Percentiles rank a stretch among this genome's conserved stretches.
These are phyloP conservation scores for Fraxinus sp. DNA, from an alignment of 305 asterid species.

Conservation along the genomic window DNA sequence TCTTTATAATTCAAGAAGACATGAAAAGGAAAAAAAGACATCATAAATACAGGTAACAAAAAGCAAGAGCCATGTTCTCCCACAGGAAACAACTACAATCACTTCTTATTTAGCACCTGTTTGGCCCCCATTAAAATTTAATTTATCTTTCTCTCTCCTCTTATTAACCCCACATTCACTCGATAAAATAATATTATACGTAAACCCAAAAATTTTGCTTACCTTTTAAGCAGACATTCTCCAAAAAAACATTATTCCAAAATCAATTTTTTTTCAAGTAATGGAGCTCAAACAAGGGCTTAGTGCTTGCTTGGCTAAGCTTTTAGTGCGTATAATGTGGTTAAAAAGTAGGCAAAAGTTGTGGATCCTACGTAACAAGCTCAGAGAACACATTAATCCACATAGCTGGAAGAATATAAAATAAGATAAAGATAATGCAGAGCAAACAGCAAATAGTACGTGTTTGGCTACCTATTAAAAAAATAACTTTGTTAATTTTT, in stretches of 20 bases:
- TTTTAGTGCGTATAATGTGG: background rate
- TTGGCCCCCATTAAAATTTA: no score
- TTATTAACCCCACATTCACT: no score
- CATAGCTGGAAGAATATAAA: background rate
- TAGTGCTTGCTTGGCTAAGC: background rate
- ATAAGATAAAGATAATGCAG: background rate
- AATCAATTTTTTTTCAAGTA: no score
- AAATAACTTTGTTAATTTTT: background rate
- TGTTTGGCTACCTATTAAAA: background rate
- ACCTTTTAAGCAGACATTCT: no score
- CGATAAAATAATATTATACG: no score
- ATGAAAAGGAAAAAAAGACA: background rate
- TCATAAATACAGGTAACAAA: background rate
- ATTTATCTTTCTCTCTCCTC: no score
- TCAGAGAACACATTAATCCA: background rate
- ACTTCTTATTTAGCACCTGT: background rate
- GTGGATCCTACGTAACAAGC: background rate
- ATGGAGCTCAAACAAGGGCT: no score
- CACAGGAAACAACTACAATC: conserved; percentile 5
- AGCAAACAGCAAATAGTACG: background rate
- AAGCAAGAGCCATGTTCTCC: conserved; percentile 9
- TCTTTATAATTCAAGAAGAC: background rate
- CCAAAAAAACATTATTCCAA: no score
- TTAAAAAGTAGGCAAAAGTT: background rate
- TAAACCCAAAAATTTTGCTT: no score